These are phyloP conservation scores for Thecaphora thlaspeos DNA, from an alignment of 1,284 basidiomycete species.

Conservation along the genomic window DNA sequence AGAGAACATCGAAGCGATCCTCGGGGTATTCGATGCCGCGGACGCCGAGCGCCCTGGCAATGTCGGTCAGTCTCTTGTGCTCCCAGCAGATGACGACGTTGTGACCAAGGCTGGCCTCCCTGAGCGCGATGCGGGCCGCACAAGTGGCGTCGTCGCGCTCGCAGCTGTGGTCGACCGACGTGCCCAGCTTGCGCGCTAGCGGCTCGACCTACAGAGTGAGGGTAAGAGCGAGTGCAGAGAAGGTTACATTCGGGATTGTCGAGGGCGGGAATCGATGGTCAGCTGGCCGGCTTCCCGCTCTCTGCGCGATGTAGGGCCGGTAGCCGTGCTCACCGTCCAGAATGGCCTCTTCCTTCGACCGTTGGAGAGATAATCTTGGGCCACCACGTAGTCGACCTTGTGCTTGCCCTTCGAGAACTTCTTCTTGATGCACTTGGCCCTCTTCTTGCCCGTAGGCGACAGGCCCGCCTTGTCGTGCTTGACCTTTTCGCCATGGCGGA, in stretches of 20 bases:
- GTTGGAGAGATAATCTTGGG: conserved; percentile 40
- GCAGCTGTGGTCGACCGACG: conserved; percentile 53
- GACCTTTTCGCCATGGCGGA: conserved; percentile 20
- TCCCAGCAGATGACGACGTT: conserved; percentile 44
- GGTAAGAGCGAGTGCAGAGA: too few species aligned
- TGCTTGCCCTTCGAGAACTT: conserved; percentile 5
- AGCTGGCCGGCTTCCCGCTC: too few species aligned
- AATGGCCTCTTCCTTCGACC: conserved; percentile 50
- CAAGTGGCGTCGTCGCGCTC: conserved; percentile 52
- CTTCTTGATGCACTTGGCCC: conserved; percentile 11
- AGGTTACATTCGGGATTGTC: too few species aligned
- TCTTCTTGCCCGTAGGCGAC: conserved; percentile 4
- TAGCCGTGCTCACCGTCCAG: neutral
- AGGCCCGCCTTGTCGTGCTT: conserved; percentile 10
- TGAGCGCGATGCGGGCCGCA: conserved; percentile 35
- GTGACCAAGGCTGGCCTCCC: conserved; percentile 30
- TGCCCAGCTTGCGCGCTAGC: conserved; percentile 48
- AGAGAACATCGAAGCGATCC: conserved; percentile 26
- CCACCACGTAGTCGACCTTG: conserved; percentile 24
- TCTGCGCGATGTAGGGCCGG: too few species aligned
- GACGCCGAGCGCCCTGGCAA: conserved; percentile 47
- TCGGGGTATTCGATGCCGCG: conserved; percentile 12
- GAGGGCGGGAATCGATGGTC: too few species aligned
- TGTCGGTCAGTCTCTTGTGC: conserved; percentile 33
- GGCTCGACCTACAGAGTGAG: conserved; percentile 55